Evolutionary conservation across 306 rosid species (phyloP).

Genomic region (Purshia tridentata): DNA sequence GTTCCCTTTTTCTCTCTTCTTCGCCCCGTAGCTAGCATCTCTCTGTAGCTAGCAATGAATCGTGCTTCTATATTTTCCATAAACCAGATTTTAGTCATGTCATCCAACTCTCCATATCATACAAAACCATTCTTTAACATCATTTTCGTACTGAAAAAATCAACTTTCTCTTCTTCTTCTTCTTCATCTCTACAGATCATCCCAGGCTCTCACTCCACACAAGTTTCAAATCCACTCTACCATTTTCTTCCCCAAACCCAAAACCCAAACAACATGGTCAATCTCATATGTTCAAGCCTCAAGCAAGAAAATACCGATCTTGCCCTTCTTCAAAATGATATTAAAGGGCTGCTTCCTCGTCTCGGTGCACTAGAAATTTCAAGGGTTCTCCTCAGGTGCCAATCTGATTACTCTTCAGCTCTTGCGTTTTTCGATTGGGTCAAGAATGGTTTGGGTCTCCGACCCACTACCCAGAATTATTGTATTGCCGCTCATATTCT

Average conservation of each 20-base stretch:
- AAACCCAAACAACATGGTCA: conserved; percentile 74
- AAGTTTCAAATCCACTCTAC: conserved; percentile 65
- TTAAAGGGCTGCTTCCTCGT: conserved; percentile 59
- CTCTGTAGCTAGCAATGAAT: conserved; percentile 33
- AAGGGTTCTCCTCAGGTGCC: conserved; percentile 72
- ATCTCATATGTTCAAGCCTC: conserved; percentile 59
- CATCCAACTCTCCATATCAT: background rate
- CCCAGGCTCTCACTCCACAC: conserved; percentile 40
- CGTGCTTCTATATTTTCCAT: conserved; percentile 34
- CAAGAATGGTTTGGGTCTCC: conserved; percentile 51
- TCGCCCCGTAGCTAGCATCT: too few relatives aligned
- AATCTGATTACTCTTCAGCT: conserved; percentile 68
- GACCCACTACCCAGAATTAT: conserved; percentile 54
- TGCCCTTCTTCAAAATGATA: conserved; percentile 44
- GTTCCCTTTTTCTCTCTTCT: background rate
- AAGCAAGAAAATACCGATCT: conserved; percentile 39
- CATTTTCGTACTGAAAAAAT: conserved; percentile 9
- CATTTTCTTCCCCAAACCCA: conserved; percentile 69
- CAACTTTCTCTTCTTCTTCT: conserved; percentile 34
- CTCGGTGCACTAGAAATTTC: conserved; percentile 67
- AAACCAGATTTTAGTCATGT: background rate
- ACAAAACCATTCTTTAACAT: conserved; percentile 9
- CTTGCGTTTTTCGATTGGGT: conserved; percentile 74
- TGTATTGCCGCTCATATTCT: conserved; percentile 59
- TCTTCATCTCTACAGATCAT: conserved; percentile 45